phyloP scores from a whole-genome alignment of 768 basidiomycete genomes.

The Hemileccinum rubropunctum region DNA sequence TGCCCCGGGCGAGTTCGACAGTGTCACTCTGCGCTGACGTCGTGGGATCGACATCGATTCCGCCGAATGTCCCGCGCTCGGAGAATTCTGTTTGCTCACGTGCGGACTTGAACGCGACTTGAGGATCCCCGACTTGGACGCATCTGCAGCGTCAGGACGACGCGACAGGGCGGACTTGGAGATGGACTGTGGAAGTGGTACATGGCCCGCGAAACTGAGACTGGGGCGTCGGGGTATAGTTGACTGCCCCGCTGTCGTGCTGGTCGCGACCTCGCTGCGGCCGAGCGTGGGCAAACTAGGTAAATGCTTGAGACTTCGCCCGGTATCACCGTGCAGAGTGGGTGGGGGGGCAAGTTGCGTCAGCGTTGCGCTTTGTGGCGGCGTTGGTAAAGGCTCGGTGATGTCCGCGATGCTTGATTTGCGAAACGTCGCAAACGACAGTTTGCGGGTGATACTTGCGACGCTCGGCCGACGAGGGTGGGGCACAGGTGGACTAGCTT shows the following conservation, averaged over 20 bases:
- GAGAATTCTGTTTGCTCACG: conserved; percentile 5
- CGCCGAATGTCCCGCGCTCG: background rate
- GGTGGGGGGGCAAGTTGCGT: conserved; percentile 20
- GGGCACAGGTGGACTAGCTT: conserved; percentile 3
- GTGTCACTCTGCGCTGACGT: conserved; percentile 21
- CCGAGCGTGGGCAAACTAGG: conserved; percentile 24
- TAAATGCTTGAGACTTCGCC: conserved; percentile 20
- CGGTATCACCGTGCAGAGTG: conserved; percentile 8
- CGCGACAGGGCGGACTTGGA: background rate
- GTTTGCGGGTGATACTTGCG: conserved; percentile 31
- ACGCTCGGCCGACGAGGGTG: conserved; percentile 25
- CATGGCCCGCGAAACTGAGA: conserved; percentile 2
- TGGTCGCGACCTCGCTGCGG: background rate
- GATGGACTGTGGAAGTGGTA: background rate
- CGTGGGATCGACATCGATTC: conserved; percentile 1
- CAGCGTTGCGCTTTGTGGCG: conserved; percentile 11
- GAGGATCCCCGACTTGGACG: conserved; percentile 14
- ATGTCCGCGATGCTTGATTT: conserved; percentile 24
- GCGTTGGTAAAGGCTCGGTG: conserved; percentile 17
- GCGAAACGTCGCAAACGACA: conserved; percentile 32
- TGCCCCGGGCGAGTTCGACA: conserved; percentile 13
- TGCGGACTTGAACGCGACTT: conserved; percentile 9
- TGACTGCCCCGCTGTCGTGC: background rate
- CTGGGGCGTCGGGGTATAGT: conserved; percentile 14
- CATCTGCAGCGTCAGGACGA: conserved; percentile 5